These are phyloP conservation scores for Durotheca rogersii DNA, from an alignment of 495 filamentous ascomycete genomes.

Conservation along the genomic window DNA sequence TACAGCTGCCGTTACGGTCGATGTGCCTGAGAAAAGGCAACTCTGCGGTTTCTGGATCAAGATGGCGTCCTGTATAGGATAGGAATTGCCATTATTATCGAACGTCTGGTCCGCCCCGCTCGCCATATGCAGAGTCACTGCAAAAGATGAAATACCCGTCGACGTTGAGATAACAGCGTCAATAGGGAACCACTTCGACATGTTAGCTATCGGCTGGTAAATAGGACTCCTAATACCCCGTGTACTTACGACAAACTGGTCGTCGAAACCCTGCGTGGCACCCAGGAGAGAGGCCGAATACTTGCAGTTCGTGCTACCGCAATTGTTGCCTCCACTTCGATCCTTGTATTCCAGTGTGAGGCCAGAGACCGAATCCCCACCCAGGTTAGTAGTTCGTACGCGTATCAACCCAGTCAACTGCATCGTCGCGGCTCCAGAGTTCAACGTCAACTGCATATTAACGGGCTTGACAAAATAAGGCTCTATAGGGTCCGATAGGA, in stretches of 20 bases:
- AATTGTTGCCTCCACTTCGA: constrained; percentile 82
- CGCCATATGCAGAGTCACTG: constrained; percentile 41
- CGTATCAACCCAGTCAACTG: constrained; percentile 46
- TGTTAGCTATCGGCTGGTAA: constrained; percentile 11
- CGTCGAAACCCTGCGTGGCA: constrained; percentile 56
- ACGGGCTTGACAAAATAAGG: constrained; percentile 63
- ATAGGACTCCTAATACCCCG: neutral
- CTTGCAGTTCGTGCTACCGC: constrained; percentile 43
- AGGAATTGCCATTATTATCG: constrained; percentile 52
- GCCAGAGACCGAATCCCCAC: constrained; percentile 34
- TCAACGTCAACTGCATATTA: constrained; percentile 48
- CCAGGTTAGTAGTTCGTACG: constrained; percentile 44
- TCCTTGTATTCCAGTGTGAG: constrained; percentile 85
- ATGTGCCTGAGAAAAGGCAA: constrained; percentile 46
- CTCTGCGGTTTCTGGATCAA: constrained; percentile 49
- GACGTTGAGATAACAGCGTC: constrained; percentile 37
- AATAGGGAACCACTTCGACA: constrained; percentile 47
- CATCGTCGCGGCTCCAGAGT: constrained; percentile 39
- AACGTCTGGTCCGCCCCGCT: constrained; percentile 43
- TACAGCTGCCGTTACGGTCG: constrained; percentile 46
- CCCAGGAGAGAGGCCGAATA: constrained; percentile 49
- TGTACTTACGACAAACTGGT: constrained; percentile 53
- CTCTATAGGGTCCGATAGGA: constrained; percentile 52
- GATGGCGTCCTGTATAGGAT: constrained; percentile 46
- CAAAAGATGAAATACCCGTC: constrained; percentile 51